Base-by-base conservation (phyloP, 345 rosid species). In the Mercurialis annua region DNA sequence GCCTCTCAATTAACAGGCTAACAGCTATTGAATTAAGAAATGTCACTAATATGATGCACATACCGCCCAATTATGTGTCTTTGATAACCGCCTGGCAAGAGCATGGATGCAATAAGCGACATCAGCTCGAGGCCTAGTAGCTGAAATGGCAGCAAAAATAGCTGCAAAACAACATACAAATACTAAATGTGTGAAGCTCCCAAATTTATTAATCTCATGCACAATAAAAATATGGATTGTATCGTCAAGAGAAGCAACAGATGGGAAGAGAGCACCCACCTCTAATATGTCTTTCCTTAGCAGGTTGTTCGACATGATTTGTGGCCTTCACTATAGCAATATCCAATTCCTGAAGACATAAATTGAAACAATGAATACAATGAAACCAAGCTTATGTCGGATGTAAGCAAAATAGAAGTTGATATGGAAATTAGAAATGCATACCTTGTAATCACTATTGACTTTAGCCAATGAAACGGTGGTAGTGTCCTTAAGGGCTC, bases 51-150 rank as follows among this genome's bases (percentile, higher is more conserved):
- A 1, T 64, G 46, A 65, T 44, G 38, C 27, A 77, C 84, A 57
- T 89, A 94, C 99, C 83, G 93, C 99, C 99, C 99, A 94, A 65
- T 94, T 94, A 79, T 86, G 97, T 0, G 99, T 94, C 86, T 76
- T 91, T 1, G 98, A 71, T 65, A 94, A 77, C 61, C 99, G 79
- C 69, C 92, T 84, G 0, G 99, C 92, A 51, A 94, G 88, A 71
- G 85, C 93, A 73, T 91, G 99, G 71, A 94, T 94, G 73, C 97
- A 91, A 62, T 94, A 94, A 12, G 99, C 99, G 47, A 94, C 99
- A 86, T 94, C 97, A 48, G 99, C 99, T 8, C 98, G 90, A 69
- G 99, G 98, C 75, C 97, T 89, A 29, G 99, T 91, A 46, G 97
- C 97, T 23, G 99, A 91, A 81, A 91, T 83, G 56, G 97, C 89